phyloP scores from a whole-genome alignment of 495 filamentous ascomycete genomes.

The Peziza echinospora region DNA sequence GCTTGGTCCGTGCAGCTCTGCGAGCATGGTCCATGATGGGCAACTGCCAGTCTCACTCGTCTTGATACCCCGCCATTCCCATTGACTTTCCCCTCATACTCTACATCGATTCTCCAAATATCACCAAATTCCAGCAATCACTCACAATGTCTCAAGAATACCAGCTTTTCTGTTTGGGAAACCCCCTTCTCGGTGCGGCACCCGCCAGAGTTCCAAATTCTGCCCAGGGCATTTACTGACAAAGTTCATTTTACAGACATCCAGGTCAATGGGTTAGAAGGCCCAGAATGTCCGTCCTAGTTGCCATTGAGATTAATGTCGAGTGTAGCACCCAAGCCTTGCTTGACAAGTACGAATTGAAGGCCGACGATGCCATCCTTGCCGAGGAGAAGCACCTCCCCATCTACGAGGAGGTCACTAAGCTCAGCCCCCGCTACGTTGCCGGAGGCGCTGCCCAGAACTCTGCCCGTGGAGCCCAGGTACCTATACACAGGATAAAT shows the following conservation, averaged over 20 bases:
- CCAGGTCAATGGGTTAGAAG: constrained; percentile 52
- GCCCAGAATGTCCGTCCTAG: background rate
- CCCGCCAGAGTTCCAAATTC: too few relatives aligned
- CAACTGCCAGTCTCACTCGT: too few relatives aligned
- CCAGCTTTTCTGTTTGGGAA: constrained; percentile 77
- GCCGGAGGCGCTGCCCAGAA: constrained; percentile 96
- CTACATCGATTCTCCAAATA: background rate
- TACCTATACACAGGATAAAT: constrained; percentile 18
- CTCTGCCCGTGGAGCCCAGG: constrained; percentile 81
- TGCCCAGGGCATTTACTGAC: too few relatives aligned
- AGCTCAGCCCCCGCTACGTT: constrained; percentile 77
- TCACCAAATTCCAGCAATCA: background rate
- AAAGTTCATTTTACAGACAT: constrained; percentile 42
- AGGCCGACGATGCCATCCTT: constrained; percentile 92
- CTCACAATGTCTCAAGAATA: constrained; percentile 30
- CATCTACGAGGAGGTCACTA: constrained; percentile 76
- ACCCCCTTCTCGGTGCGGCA: constrained; percentile 75
- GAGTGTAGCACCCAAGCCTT: constrained; percentile 42
- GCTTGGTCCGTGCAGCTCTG: too few relatives aligned
- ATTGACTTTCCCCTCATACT: too few relatives aligned
- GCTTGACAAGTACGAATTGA: constrained; percentile 77
- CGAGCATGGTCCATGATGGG: too few relatives aligned
- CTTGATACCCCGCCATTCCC: too few relatives aligned
- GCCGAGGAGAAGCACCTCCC: constrained; percentile 73
- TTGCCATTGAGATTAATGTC: constrained; percentile 8